These are phyloP conservation scores for Entomortierella lignicola DNA, from an alignment of 192 early-diverging fungal species.

Conservation along the genomic window DNA sequence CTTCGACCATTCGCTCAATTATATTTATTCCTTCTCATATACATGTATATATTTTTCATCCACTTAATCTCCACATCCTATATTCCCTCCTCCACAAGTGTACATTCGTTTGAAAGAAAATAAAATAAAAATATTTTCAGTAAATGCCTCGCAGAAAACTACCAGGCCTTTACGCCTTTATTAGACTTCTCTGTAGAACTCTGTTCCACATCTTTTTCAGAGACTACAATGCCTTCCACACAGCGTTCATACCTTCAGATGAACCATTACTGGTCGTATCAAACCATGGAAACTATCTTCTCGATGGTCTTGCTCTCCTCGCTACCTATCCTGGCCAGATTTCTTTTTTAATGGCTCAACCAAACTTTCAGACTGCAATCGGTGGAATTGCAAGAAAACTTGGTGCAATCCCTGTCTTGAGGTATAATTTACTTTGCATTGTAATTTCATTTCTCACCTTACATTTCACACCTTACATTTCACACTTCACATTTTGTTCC, in stretches of 20 bases:
- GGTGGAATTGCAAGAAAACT: slow-evolving; percentile 50
- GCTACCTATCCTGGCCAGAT: slow-evolving; percentile 50
- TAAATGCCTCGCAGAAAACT: slow-evolving; percentile 37
- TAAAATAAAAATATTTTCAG: no score
- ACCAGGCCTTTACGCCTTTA: slow-evolving; percentile 43
- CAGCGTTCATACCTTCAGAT: slow-evolving; percentile 36
- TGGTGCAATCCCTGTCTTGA: slow-evolving; percentile 56
- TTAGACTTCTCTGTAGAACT: slow-evolving; percentile 45
- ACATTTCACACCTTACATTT: no score
- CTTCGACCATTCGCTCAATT: no score
- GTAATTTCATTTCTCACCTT: no score
- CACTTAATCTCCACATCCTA: not conserved
- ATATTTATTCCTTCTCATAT: no score
- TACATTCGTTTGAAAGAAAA: no score
- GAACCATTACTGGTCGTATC: slow-evolving; percentile 57
- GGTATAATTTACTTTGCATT: no score
- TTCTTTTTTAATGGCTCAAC: slow-evolving; percentile 56
- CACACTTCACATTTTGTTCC: no score
- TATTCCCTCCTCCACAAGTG: no score
- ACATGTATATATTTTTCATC: no score
- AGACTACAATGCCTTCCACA: slow-evolving; percentile 55
- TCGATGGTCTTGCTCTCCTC: slow-evolving; percentile 54
- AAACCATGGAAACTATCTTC: slow-evolving; percentile 59
- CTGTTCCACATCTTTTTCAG: slow-evolving; percentile 57
- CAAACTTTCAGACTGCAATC: slow-evolving; percentile 56